Percentiles rank a stretch among this genome's conserved stretches.
These are phyloP conservation scores for Hemileccinum impolitum DNA, from an alignment of 768 basidiomycete genomes.

Conservation along the genomic window DNA sequence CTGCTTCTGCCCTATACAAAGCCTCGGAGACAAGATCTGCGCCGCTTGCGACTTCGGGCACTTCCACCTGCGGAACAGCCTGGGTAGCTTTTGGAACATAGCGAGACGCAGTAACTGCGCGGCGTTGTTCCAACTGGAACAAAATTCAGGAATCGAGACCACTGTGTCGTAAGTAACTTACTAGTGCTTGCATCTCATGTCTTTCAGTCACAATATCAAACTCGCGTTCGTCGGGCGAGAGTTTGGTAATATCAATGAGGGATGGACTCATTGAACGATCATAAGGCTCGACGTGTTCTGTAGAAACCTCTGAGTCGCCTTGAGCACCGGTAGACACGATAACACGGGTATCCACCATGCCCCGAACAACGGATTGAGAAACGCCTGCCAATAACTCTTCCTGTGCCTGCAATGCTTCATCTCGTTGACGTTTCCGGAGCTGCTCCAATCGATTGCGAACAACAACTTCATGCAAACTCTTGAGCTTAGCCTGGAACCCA, in stretches of 20 bases:
- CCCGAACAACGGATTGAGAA: conserved; percentile 52
- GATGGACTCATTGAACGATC: conserved; percentile 82
- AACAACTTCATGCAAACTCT: conserved; percentile 91
- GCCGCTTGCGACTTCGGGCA: conserved; percentile 55
- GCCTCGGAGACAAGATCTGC: conserved; percentile 87
- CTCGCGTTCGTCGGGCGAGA: conserved; percentile 76
- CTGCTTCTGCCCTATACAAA: conserved; percentile 86
- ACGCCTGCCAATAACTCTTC: conserved; percentile 86
- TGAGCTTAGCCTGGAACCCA: conserved; percentile 73
- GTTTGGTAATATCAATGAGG: conserved; percentile 66
- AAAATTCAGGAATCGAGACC: conserved; percentile 4
- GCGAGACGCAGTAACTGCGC: conserved; percentile 75
- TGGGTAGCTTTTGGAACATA: conserved; percentile 80
- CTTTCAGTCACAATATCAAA: conserved; percentile 70
- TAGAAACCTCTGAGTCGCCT: conserved; percentile 34
- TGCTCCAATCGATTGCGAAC: conserved; percentile 95
- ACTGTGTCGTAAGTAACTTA: conserved; percentile 35
- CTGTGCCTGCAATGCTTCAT: conserved; percentile 92
- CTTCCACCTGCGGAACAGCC: conserved; percentile 52
- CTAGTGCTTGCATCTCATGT: conserved; percentile 64
- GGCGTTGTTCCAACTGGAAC: conserved; percentile 66
- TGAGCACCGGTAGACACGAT: conserved; percentile 31
- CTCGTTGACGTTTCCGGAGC: conserved; percentile 90
- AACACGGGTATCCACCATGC: conserved; percentile 36
- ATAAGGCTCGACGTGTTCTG: conserved; percentile 77